phyloP scores from a whole-genome alignment of 768 basidiomycete species.

The Strobilomyces echinocephalus region DNA sequence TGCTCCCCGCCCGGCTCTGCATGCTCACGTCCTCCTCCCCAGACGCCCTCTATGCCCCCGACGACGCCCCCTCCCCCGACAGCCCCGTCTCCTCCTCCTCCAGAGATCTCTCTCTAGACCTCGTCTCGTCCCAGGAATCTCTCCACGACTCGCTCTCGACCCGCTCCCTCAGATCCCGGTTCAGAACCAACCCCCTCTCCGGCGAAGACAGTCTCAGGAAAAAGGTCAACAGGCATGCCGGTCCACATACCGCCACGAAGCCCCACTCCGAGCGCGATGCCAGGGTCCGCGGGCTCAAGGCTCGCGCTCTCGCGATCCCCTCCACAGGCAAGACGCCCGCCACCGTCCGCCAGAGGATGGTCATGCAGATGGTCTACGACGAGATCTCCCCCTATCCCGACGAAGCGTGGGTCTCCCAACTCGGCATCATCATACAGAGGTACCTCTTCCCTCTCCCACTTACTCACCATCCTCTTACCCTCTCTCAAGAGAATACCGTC shows the following conservation, averaged over 20 bases:
- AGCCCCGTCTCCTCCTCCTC: slow-evolving; percentile 32
- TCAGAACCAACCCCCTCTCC: slow-evolving; percentile 21
- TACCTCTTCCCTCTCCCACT: slow-evolving; percentile 23
- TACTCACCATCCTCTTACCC: not conserved
- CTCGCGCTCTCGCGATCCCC: slow-evolving; percentile 29
- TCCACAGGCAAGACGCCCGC: slow-evolving; percentile 43
- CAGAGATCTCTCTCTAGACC: slow-evolving; percentile 30
- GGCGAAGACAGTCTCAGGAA: slow-evolving; percentile 29
- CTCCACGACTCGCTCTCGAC: slow-evolving; percentile 20
- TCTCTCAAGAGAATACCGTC: slow-evolving; percentile 46
- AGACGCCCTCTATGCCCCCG: slow-evolving; percentile 28
- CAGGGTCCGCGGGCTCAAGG: slow-evolving; percentile 29
- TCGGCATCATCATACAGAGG: slow-evolving; percentile 56
- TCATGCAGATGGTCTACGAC: slow-evolving; percentile 60
- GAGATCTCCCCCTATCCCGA: slow-evolving; percentile 63
- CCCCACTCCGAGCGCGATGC: slow-evolving; percentile 28
- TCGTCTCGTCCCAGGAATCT: slow-evolving; percentile 25
- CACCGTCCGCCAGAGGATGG: slow-evolving; percentile 50
- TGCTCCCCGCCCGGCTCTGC: not conserved
- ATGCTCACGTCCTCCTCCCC: slow-evolving; percentile 20
- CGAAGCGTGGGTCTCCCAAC: slow-evolving; percentile 55
- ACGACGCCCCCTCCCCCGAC: slow-evolving; percentile 26
- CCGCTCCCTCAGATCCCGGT: slow-evolving; percentile 27
- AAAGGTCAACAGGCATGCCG: slow-evolving; percentile 21
- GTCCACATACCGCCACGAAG: slow-evolving; percentile 17